Evolutionary conservation across 306 rosid species (phyloP).

Genomic region (Acacia crassicarpa): DNA sequence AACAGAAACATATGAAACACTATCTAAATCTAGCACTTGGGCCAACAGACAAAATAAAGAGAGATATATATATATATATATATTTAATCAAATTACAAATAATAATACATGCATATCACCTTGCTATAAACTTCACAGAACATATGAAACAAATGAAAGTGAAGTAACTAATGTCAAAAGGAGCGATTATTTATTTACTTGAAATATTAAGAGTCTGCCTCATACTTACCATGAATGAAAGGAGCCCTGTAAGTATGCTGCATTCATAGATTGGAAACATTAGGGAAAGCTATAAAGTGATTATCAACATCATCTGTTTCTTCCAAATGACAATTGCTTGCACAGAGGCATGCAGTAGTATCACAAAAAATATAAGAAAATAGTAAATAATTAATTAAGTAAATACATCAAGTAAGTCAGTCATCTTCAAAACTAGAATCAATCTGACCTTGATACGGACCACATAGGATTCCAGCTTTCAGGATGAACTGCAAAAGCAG

Average conservation of each 20-base stretch:
- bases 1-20: constrained; percentile 17
- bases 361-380: neutral
- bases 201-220: constrained; percentile 30
- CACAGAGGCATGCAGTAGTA: constrained; percentile 22
- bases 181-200: neutral
- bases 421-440: constrained; percentile 15
- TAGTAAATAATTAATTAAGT: neutral
- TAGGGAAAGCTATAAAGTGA: constrained; percentile 31
- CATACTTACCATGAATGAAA: constrained; percentile 90
- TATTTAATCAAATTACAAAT: neutral
- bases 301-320: constrained; percentile 24
- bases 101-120: neutral
- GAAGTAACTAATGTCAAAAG: neutral
- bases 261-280: constrained; percentile 45
- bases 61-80: too few species aligned
- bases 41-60: neutral
- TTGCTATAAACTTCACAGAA: constrained; percentile 3
- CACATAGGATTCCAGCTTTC: constrained; percentile 99
- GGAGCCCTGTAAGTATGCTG: constrained; percentile 98
- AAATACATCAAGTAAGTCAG: neutral
- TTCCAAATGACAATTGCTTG: constrained; percentile 4
- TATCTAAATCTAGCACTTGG: neutral
- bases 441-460: constrained; percentile 93
- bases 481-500: constrained; percentile 78
- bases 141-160: neutral